These are phyloP conservation scores for Yamadazyma siamensis DNA, from an alignment of 1,139 yeast species.

Conservation along the genomic window DNA sequence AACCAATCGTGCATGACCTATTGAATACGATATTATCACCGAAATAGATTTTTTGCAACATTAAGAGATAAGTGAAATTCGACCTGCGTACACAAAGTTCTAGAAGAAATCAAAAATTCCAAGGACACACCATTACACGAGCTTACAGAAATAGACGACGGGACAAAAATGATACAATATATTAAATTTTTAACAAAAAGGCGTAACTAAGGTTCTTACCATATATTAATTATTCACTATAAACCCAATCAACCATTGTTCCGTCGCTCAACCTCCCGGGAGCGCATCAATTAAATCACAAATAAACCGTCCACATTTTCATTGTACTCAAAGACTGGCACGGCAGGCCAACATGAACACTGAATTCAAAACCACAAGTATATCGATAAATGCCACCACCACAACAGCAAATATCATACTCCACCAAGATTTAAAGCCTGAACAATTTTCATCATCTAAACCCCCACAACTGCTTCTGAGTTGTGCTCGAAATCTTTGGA, in stretches of 20 bases:
- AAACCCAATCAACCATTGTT: slow-evolving; percentile 2
- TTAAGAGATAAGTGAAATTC: too few species aligned
- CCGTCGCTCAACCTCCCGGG: slow-evolving; percentile 17
- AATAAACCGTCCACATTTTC: slow-evolving; percentile 12
- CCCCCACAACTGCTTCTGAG: slow-evolving; percentile 48
- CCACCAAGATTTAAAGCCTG: background rate
- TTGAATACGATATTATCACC: too few species aligned
- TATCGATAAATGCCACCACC: slow-evolving; percentile 4
- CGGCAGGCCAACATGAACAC: slow-evolving; percentile 15
- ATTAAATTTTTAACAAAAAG: too few species aligned
- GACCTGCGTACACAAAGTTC: too few species aligned
- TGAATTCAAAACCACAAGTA: slow-evolving; percentile 3
- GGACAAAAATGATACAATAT: too few species aligned
- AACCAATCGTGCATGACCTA: too few species aligned
- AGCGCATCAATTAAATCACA: slow-evolving; percentile 15
- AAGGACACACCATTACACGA: too few species aligned
- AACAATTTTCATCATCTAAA: background rate
- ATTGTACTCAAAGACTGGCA: slow-evolving; percentile 13
- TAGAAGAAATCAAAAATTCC: too few species aligned
- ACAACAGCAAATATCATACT: background rate
- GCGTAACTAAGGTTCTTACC: too few species aligned
- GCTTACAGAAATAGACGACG: too few species aligned
- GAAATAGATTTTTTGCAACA: too few species aligned
- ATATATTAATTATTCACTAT: slow-evolving; percentile 2
- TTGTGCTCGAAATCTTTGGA: slow-evolving; percentile 47